Base-by-base conservation (phyloP, 2,329 filamentous ascomycete genomes). In the Fusarium pseudocircinatum region DNA sequence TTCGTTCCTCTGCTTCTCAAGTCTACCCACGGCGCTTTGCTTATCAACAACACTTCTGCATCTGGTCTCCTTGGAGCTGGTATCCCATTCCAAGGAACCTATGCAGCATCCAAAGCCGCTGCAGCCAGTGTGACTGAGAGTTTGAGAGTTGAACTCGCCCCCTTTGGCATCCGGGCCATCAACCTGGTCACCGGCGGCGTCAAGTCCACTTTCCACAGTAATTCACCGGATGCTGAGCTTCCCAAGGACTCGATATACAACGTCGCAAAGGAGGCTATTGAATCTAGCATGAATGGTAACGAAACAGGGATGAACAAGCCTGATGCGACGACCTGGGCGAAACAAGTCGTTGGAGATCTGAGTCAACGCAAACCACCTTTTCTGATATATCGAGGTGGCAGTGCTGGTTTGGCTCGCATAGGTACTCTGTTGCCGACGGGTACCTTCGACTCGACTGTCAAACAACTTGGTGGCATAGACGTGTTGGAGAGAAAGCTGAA, bases 81-180 rank as follows among this genome's bases (percentile, higher is more conserved):
- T 1, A 14, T 72, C 3, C 76, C 76, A 0, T 78, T 78, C 36
- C 78, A 81, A 44, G 77, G 78, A 2, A 37, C 72, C 2, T 81
- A 81, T 54, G 76, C 69, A 30, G 69, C 75, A 20, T 79, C 79
- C 13, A 81, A 81, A 37, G 75, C 77, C 1, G 79, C 79, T 5
- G 64, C 73, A 2, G 37, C 65, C 5, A 72, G 69, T 22, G 36
- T 78, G 22, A 79, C 78, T 0, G 79, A 81, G 18, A 73, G 56
- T 2, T 57, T 78, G 13, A 67, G 78, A 11, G 49, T 73, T 3
- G 79, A 81, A 50, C 77, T 81, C 6, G 60, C 53, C 2, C 79
- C 79, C 1, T 77, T 81, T 4, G 78, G 75, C 3, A 74, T 81
- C 9, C 69, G 71, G 2, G 68, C 76, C 9, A 64, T 81, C 34